phyloP scores from a whole-genome alignment of 495 filamentous ascomycete species.

The Trypethelium eluteriae region DNA sequence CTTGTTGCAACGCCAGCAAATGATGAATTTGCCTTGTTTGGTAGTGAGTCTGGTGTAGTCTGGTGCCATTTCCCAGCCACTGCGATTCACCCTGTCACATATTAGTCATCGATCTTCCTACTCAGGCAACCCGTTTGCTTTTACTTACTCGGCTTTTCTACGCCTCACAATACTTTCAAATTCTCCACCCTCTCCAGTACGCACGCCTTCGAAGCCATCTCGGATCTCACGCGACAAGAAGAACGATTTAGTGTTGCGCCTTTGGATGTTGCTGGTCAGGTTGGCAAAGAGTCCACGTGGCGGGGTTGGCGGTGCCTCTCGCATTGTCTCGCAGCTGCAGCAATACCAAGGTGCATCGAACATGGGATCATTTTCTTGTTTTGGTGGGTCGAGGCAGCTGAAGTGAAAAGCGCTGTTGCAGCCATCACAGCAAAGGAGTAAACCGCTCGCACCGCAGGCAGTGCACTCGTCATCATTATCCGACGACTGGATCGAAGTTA shows the following conservation, averaged over 20 bases:
- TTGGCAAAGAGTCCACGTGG: conserved; percentile 47
- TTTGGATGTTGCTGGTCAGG: conserved; percentile 52
- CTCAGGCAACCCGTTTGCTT: background rate
- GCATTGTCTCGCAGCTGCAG: conserved; percentile 44
- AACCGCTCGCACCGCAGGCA: conserved; percentile 72
- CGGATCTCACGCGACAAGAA: conserved; percentile 58
- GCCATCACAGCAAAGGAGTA: conserved; percentile 84
- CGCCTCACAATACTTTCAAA: conserved; percentile 46
- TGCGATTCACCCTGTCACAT: conserved; percentile 43
- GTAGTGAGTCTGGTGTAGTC: conserved; percentile 61
- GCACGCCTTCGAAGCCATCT: conserved; percentile 66
- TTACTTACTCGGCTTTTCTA: conserved; percentile 28
- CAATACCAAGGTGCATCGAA: conserved; percentile 77
- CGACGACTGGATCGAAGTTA: conserved; percentile 41
- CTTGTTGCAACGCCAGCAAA: conserved; percentile 64
- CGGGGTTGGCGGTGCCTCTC: conserved; percentile 16
- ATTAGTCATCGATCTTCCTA: too few relatives aligned
- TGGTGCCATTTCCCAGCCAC: conserved; percentile 52
- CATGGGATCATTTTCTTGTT: conserved; percentile 54
- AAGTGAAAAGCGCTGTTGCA: conserved; percentile 85
- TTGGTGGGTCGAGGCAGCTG: conserved; percentile 70
- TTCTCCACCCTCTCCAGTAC: conserved; percentile 64
- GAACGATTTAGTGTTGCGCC: conserved; percentile 65
- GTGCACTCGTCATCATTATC: conserved; percentile 86
- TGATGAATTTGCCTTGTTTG: conserved; percentile 56